Conservation (phyloP, 192 early-diverging fungal genomes). For the Entomortierella lignicola region DNA sequence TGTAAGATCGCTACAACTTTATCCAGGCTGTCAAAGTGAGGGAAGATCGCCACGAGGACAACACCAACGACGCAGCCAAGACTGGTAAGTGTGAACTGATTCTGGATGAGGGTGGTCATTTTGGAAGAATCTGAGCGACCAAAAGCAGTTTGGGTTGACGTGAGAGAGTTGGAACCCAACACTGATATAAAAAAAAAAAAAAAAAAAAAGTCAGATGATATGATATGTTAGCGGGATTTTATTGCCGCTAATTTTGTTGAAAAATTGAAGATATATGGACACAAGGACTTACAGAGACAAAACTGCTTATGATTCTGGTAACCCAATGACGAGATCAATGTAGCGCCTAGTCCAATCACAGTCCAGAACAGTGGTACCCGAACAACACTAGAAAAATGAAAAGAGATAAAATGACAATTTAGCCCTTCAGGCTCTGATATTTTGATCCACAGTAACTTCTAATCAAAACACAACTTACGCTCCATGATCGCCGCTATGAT, state of each 20-base stretch:
- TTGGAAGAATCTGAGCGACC: constrained; percentile 14
- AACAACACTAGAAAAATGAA: constrained; percentile 14
- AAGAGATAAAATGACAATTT: neutral
- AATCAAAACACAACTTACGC: constrained; percentile 22
- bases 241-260: neutral
- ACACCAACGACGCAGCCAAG: constrained; percentile 52
- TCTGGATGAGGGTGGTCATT: constrained; percentile 24
- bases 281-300: constrained; percentile 54
- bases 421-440: neutral
- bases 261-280: neutral
- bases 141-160: constrained; percentile 11
- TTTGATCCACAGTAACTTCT: neutral
- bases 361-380: constrained; percentile 56
- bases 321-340: constrained; percentile 58
- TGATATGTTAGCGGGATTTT: too few species aligned
- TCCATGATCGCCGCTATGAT: constrained; percentile 55
- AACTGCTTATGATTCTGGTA: constrained; percentile 66
- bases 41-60: constrained; percentile 40
- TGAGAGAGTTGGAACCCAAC: constrained; percentile 1
- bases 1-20: constrained; percentile 60
- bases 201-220: too few species aligned
- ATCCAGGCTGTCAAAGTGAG: constrained; percentile 50
- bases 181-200: constrained; percentile 5
- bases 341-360: constrained; percentile 49
- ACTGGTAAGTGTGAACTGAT: constrained; percentile 55